Base-by-base conservation (phyloP, 2,329 filamentous ascomycete genomes). In the Elsinoe arachidis region DNA sequence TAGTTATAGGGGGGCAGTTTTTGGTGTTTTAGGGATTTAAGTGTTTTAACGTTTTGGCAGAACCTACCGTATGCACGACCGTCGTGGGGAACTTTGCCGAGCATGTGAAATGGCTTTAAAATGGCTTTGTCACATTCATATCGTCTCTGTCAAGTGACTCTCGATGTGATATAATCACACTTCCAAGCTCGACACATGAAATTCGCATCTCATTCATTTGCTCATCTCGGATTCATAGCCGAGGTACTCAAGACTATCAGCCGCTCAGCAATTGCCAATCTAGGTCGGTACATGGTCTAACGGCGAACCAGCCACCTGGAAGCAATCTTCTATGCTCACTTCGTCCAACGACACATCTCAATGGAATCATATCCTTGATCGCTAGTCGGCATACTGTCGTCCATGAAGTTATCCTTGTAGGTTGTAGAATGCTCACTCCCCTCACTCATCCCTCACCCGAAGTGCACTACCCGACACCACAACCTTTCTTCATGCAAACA, bases 81-180 rank as follows among this genome's bases (percentile, higher is more conserved):
- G 23, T 26, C 23, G n/a, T 52, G 49, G 30, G 49, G 49, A 46
- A 23, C 49, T 38, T 53, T 53, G 23, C 49, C 49, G 49, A 53
- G 47, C 47, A 38, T 52, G 33, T 49, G 44, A 34, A 49, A 30
- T 49, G 12, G 44, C 21, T 49, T 49, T 34, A n/a, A 26, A 49
- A 33, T 15, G 19, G 39, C 19, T 14, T 21, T 26, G 41, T 46
- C 21, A 26, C 17, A 21, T 12, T 26, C 17, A 46, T 26, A 5
- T 43, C 14, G 2, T 10, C 19, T 43, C 3, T 15, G 3, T 43
- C 15, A 21, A 19, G 5, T 41, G 7, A 39, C 5, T 39, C 37
- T n/a, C 6, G 37, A 7, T 39, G 6, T 19, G 19, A 11, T 10
- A 39, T n/a, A 5, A 17, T 17, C 15, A 12, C 37, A 39, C 2